Percentiles rank a stretch among this genome's conserved stretches.
Conservation (phyloP, 176 grass and related monocot genomes). For the Oryza glumipatula region DNA sequence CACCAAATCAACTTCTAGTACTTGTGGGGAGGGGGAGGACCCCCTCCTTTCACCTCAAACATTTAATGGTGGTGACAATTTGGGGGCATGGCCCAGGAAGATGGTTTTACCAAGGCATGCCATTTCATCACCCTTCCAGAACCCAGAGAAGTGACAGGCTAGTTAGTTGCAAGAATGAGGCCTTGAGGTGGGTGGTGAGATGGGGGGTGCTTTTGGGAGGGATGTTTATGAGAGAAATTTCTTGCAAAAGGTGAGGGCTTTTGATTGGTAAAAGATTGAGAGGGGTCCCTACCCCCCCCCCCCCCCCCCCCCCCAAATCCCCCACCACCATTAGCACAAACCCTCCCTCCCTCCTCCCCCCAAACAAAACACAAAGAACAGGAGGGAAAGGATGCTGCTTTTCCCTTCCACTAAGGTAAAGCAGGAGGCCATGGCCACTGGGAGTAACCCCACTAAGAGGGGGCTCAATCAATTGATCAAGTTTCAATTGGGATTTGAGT, state of each 20-base stretch:
- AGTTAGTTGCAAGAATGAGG: conserved; percentile 36
- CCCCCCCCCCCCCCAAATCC: not conserved
- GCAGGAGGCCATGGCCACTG: conserved; percentile 3
- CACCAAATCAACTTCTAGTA: not conserved
- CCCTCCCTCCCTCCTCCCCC: not conserved
- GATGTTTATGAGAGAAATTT: conserved; percentile 42
- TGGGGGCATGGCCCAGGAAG: conserved; percentile 42
- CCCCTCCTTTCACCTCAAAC: conserved; percentile 32
- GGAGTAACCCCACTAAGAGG: conserved; percentile 33
- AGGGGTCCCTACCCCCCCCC: conserved; percentile 15
- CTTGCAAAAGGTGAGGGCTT: conserved; percentile 33
- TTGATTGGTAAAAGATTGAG: conserved; percentile 47
- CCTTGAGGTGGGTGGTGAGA: not conserved
- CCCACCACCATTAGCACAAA: not conserved
- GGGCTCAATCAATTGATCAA: not conserved
- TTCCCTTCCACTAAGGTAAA: conserved; percentile 47
- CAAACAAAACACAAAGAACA: conserved; percentile 24
- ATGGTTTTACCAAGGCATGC: conserved; percentile 37
- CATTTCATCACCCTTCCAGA: conserved; percentile 41
- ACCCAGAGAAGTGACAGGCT: conserved; percentile 43
- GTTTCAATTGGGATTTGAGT: conserved; percentile 5
- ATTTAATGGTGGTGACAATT: conserved; percentile 43
- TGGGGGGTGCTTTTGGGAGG: not conserved
- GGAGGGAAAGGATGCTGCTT: conserved; percentile 33
- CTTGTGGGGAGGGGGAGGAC: not conserved